Base-by-base conservation (phyloP, 345 rosid genomes). In the Acer negundo region DNA sequence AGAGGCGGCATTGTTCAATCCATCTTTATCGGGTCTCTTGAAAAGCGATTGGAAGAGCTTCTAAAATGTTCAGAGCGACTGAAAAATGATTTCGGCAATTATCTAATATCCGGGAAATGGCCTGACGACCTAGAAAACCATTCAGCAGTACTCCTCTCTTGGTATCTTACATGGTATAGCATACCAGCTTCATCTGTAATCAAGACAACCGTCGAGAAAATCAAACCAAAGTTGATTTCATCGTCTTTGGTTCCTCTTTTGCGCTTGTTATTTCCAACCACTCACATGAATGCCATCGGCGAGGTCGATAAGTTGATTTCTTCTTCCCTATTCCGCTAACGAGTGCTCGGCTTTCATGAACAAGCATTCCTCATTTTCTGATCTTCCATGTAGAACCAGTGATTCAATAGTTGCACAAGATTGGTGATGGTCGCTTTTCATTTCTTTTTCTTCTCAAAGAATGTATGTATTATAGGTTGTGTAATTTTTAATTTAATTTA, bases 131-230 rank as follows among this genome's bases (percentile, higher is more conserved):
- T 75, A 67, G 75, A 79, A 64, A 86, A 78, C 69, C 85, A 82
- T 62, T 68, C 63, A 59, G 63, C 79, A 44, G 58, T 85, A 49
- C 78, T 89, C 59, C 91, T 92, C 64, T 86, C 98, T 35, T 90
- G 98, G 98, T 91, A 92, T 84, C 87, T 96, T 22, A 90, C 86
- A 80, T 92, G 97, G 98, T 91, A 81, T 70, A 86, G 88, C 2
- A 82, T 94, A n/a, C 94, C 97, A 19, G 78, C 93, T 70, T 88
- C 93, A 4, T 79, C 90, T 16, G 78, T 81, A 64, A 83, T 90
- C 69, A 82, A 85, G 84, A 77, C 79, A 69, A 82, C 85, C 1
- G 74, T 82, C 59, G 85, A 81, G 75, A 92, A 84, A 84, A 78
- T 91, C 53, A 91, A 89, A 74, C 82, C 91, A 44, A 84, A 72